A percentile compares a stretch with the other conserved stretches of the same genome.
These are phyloP conservation scores for Tolypocladium ophioglossoides DNA, from an alignment of 2,329 filamentous ascomycete species.

Conservation along the genomic window DNA sequence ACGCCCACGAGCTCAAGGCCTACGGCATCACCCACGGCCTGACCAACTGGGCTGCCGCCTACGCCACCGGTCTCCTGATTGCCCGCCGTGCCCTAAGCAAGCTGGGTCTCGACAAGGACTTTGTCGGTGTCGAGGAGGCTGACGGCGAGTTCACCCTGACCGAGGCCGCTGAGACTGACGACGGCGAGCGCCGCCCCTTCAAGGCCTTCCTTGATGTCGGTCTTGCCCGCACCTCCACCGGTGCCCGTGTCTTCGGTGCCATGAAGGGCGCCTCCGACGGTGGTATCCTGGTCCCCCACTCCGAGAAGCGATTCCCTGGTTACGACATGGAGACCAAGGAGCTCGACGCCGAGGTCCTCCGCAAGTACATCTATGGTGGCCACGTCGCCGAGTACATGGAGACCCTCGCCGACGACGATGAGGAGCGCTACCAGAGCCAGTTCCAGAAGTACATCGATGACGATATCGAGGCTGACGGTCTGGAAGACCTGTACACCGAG, in stretches of 20 bases:
- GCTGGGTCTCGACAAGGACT: slow-evolving; percentile 88
- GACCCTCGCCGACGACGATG: slow-evolving; percentile 96
- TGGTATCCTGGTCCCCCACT: slow-evolving; percentile 94
- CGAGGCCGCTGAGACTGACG: slow-evolving; percentile 83
- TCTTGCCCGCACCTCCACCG: slow-evolving; percentile 92
- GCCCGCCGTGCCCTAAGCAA: slow-evolving; percentile 96
- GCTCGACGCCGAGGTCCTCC: slow-evolving; percentile 91
- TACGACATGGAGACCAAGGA: slow-evolving; percentile 97
- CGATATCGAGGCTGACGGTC: slow-evolving; percentile 88
- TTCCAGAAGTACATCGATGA: slow-evolving; percentile 98
- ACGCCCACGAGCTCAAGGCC: slow-evolving; percentile 93
- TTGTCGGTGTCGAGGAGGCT: slow-evolving; percentile 91
- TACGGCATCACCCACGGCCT: slow-evolving; percentile 98
- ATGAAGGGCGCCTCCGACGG: slow-evolving; percentile 99
- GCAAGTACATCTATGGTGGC: slow-evolving; percentile 98
- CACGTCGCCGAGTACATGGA: slow-evolving; percentile 99
- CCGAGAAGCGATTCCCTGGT: slow-evolving; percentile 98
- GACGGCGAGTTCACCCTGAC: slow-evolving; percentile 94
- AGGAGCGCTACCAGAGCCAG: slow-evolving; percentile 98
- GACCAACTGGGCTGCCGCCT: slow-evolving; percentile 99
- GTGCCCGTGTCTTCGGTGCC: slow-evolving; percentile 97
- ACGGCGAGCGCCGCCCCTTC: slow-evolving; percentile 94
- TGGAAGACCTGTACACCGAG: slow-evolving; percentile 93
- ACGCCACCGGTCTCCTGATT: slow-evolving; percentile 91
- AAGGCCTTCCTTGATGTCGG: slow-evolving; percentile 98